Base-by-base conservation (phyloP, 73 alveolate genomes). In the Symbiodinium natans region DNA sequence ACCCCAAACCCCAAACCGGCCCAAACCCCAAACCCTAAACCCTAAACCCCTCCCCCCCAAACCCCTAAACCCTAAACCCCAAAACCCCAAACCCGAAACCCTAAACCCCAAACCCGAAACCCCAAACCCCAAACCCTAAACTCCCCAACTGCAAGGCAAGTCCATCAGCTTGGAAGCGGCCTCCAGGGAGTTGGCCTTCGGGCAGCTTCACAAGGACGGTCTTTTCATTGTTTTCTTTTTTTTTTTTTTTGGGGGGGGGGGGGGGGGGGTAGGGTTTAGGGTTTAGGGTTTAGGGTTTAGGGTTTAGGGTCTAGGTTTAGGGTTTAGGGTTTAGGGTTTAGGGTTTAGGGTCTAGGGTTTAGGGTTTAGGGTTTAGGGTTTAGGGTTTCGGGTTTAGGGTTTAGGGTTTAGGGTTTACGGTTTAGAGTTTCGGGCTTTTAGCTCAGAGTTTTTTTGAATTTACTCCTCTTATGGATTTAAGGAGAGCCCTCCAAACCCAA, bases 191-290 rank as follows among this genome's bases (percentile, higher is more conserved):
- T 73, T 77, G 33, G 86, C 85, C 33, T 88, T 82, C 25, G 86
- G 75, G 23, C 95, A 88, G 74, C 34, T 88, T 71, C 95, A 88
- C 68, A 88, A 88, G 94, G 94, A n/a, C 74, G 38, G 29, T 34
- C 59, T 43, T 39, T 43, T 8, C 7, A 15, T 5, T 13, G 25
- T 46, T 0, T 46, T 46, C 59, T 0, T 46, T 0, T 46, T 46
- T 46, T 43, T 43, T 43, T 11, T 11, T 43, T n/a, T 0, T 46
- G 59, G 59, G 59, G 59, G 31, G 25, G 74, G 74, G 33, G 5
- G 6, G 31, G 33, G 74, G 74, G 31, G 74, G 6, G 5, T 1
- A 6, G 19, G 75, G 34, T 56, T 56, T 56, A 25, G 36, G 31
- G 75, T 56, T 56, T 56, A 17, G 27, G 75, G 6, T 56, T 56